Evolutionary conservation across 2,329 filamentous ascomycete species (phyloP).

Genomic region (Pseudovirgaria hyperparasitica): DNA sequence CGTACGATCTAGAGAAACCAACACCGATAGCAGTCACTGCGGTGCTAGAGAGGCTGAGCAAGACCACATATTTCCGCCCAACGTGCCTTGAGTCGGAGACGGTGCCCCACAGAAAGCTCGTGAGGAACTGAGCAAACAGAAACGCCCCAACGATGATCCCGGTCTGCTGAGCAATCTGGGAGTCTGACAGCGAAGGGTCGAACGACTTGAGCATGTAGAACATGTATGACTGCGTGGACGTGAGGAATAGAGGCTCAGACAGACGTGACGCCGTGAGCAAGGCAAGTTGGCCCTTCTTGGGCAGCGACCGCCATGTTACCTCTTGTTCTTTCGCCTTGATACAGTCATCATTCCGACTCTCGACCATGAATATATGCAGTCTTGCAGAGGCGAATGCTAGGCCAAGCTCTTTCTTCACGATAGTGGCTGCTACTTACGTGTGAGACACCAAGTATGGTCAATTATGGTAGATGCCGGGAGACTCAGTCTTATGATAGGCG

Average conservation of each 20-base stretch:
- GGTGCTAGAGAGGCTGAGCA: slow-evolving; percentile 64
- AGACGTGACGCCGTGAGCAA: slow-evolving; percentile 68
- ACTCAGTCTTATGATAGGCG: too few species aligned
- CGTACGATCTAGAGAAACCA: slow-evolving; percentile 54
- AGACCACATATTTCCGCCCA: slow-evolving; percentile 65
- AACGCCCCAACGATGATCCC: slow-evolving; percentile 70
- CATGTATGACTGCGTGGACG: slow-evolving; percentile 52
- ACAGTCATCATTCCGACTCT: slow-evolving; percentile 3
- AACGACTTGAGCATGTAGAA: slow-evolving; percentile 85
- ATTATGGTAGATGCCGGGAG: too few species aligned
- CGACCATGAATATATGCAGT: too few species aligned
- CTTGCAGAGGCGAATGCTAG: too few species aligned
- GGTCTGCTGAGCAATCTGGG: slow-evolving; percentile 61
- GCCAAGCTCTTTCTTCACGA: too few species aligned
- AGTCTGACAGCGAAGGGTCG: slow-evolving; percentile 42
- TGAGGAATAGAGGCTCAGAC: slow-evolving; percentile 72
- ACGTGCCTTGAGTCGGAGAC: slow-evolving; percentile 47
- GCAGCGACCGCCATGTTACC: slow-evolving; percentile 60
- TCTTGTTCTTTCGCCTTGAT: slow-evolving; percentile 32
- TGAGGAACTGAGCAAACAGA: slow-evolving; percentile 69
- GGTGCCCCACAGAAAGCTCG: slow-evolving; percentile 71
- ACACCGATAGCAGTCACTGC: slow-evolving; percentile 54
- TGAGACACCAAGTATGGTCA: too few species aligned
- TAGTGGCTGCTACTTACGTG: too few species aligned
- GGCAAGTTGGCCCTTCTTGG: slow-evolving; percentile 62